Evolutionary conservation across 139 green algal species (phyloP).

Genomic region (Picochlorum sp.): DNA sequence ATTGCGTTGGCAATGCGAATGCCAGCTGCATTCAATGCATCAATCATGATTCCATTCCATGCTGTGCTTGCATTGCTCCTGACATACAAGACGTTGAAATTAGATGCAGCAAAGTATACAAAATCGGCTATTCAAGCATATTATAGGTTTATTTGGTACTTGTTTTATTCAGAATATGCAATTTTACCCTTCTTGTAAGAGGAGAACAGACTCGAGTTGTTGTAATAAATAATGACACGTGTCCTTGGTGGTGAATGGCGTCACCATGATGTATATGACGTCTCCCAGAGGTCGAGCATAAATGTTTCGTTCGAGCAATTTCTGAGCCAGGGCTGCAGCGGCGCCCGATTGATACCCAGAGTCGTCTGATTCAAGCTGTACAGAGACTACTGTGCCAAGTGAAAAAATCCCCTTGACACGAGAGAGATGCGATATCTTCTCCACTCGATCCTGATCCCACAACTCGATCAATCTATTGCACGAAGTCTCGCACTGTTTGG

Average conservation of each 20-base stretch:
- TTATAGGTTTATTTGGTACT: slow-evolving; percentile 89
- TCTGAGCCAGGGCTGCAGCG: slow-evolving; percentile 33
- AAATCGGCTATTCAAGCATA: slow-evolving; percentile 60
- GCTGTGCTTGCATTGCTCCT: slow-evolving; percentile 59
- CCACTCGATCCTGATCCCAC: slow-evolving; percentile 51
- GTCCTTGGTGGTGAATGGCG: slow-evolving; percentile 52
- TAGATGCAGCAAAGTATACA: slow-evolving; percentile 56
- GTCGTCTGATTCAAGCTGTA: slow-evolving; percentile 50
- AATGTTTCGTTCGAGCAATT: slow-evolving; percentile 43
- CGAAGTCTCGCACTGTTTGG: slow-evolving; percentile 6
- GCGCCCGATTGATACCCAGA: slow-evolving; percentile 42
- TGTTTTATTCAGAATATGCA: slow-evolving; percentile 94
- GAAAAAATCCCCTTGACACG: slow-evolving; percentile 46
- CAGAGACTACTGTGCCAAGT: slow-evolving; percentile 77
- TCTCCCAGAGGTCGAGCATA: slow-evolving; percentile 78
- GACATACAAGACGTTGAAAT: slow-evolving; percentile 36
- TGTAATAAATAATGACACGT: slow-evolving; percentile 42
- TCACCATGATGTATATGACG: slow-evolving; percentile 88
- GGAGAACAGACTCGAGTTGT: not conserved
- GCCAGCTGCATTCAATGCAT: slow-evolving; percentile 48
- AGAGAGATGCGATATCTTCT: slow-evolving; percentile 47
- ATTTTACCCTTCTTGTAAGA: slow-evolving; percentile 78
- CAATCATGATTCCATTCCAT: slow-evolving; percentile 79
- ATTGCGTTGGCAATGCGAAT: slow-evolving; percentile 51
- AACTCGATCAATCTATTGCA: slow-evolving; percentile 25